Evolutionary conservation across 2,329 filamentous ascomycete species (phyloP).

Genomic region (Botryosphaeria dothidea): DNA sequence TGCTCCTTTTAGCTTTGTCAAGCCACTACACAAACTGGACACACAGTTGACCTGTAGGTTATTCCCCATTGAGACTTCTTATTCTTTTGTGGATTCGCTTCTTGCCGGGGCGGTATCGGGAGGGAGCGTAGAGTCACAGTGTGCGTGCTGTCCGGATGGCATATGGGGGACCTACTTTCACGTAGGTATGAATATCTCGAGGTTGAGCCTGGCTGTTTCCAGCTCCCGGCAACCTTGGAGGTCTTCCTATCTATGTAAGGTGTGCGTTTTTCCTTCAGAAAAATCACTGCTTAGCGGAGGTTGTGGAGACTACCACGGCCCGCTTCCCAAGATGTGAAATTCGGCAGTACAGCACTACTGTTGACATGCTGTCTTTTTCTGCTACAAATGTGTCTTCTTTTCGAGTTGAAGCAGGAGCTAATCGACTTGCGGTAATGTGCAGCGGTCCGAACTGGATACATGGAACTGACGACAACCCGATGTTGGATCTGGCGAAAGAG

Average conservation of each 20-base stretch:
- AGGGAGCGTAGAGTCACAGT: background rate
- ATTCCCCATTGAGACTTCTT: too few species aligned
- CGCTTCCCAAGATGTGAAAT: background rate
- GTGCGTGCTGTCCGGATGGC: background rate
- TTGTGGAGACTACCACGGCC: too few species aligned
- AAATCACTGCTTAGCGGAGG: background rate
- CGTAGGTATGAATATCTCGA: background rate
- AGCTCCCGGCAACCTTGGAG: background rate
- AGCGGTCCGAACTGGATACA: constrained; percentile 82
- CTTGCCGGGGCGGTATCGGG: background rate
- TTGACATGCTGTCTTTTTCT: background rate
- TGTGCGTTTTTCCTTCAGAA: background rate
- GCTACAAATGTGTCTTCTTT: background rate
- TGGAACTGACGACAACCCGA: constrained; percentile 70
- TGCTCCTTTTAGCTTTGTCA: constrained; percentile 49
- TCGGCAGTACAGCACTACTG: background rate
- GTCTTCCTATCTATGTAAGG: background rate
- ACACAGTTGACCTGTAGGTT: constrained; percentile 59
- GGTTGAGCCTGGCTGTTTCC: background rate
- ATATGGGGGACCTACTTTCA: background rate
- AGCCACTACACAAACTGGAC: constrained; percentile 44
- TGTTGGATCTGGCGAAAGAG: constrained; percentile 64
- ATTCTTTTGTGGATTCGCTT: too few species aligned
- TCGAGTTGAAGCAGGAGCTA: background rate
- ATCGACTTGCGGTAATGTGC: background rate